phyloP scores from a whole-genome alignment of 2,329 filamentous ascomycete genomes.

The Aspergillus fumigatiaffinis region DNA sequence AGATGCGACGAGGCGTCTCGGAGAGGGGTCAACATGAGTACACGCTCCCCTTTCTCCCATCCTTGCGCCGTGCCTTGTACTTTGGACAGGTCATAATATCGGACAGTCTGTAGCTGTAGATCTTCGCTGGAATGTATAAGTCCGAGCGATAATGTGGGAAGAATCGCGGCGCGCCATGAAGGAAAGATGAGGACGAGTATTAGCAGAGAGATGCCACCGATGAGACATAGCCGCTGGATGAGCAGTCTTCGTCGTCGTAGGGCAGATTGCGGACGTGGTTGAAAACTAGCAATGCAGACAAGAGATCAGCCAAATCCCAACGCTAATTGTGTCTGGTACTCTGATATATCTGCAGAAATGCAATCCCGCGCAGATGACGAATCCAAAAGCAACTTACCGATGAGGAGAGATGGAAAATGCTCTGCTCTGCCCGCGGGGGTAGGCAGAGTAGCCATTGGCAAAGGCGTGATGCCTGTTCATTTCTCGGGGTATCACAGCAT shows the following conservation, averaged over 20 bases:
- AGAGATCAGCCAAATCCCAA: neutral
- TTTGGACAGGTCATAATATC: slow-evolving; percentile 92
- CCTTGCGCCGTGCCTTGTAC: slow-evolving; percentile 87
- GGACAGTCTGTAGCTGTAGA: slow-evolving; percentile 85
- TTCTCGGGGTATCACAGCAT: slow-evolving; percentile 48
- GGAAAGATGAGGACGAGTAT: slow-evolving; percentile 70
- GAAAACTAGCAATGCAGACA: slow-evolving; percentile 58
- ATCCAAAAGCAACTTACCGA: slow-evolving; percentile 55
- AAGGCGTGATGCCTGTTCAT: slow-evolving; percentile 86
- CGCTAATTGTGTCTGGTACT: neutral
- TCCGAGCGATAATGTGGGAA: slow-evolving; percentile 64
- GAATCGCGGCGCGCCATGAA: slow-evolving; percentile 61
- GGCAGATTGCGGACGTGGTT: slow-evolving; percentile 73
- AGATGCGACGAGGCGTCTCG: slow-evolving; percentile 89
- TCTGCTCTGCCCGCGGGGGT: slow-evolving; percentile 63
- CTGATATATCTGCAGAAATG: neutral
- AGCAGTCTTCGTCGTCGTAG: slow-evolving; percentile 70
- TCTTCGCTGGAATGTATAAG: slow-evolving; percentile 64
- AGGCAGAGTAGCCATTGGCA: slow-evolving; percentile 68
- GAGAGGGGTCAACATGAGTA: slow-evolving; percentile 88
- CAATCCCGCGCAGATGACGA: neutral
- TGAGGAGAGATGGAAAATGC: slow-evolving; percentile 87
- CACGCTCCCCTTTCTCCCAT: slow-evolving; percentile 94
- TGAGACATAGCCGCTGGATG: slow-evolving; percentile 62
- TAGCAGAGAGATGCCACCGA: slow-evolving; percentile 54